Base-by-base conservation (phyloP, 331 rosid genomes). In the Stylosanthes scabra region DNA sequence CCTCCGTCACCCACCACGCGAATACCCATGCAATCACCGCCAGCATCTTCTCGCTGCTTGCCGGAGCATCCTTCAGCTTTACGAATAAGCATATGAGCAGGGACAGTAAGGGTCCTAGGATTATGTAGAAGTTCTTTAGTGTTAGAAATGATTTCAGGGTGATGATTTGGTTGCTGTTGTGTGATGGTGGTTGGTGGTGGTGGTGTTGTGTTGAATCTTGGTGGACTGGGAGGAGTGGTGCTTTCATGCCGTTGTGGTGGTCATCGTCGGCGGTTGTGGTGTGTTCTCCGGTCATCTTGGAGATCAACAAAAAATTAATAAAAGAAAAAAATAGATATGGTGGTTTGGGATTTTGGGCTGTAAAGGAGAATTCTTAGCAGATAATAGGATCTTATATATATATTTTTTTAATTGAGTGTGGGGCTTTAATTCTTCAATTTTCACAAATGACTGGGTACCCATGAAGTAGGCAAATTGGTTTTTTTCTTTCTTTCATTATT, bases 1-100 rank as follows among this genome's bases (percentile, higher is more conserved):
- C 97, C 77, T 82, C 83, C 1, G 93, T 93, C 16, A 93, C 8
- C 98, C 97, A 93, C 98, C 97, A 89, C 0, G 85, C 29, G 59
- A 93, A 91, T 1, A 93, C 74, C 98, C 97, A 93, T 6, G 76
- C 91, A 9, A 93, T 74, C 78, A 91, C 92, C 1, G 70, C 96
- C 60, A 93, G 64, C 97, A 89, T 93, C 70, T 86, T 88, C 76
- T 78, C 68, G 83, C 92, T 74, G 1, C 56, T 64, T 1, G n/a
- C 41, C 7, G 87, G 81, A 10, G 84, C 82, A 44, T 83, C 88
- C 0, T 87, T 91, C 0, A 86, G 60, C 71, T 89, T 89, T 63
- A 91, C 92, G 11, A 78, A 74, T 13, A 80, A 16, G 47, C 82
- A 81, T 4, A 91, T 71, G 15, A 76, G 1, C 3, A 79, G 27